Evolutionary conservation across 2,329 filamentous ascomycete species (phyloP), one percentile per base, ranked within the genome.

Genomic region (Colletotrichum limetticola): DNA sequence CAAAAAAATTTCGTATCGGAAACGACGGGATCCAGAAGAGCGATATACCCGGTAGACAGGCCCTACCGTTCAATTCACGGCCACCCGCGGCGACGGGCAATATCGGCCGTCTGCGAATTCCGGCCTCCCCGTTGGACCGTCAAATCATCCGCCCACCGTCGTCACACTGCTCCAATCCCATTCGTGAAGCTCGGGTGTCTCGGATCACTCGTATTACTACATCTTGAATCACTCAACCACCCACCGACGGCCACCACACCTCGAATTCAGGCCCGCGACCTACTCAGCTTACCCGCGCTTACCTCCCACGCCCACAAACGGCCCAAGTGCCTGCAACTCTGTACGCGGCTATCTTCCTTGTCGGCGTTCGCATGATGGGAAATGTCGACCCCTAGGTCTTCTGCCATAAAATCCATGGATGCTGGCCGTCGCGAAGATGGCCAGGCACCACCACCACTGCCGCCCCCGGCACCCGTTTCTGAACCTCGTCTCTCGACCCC

Each of bases 401-500:
- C 63, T 56, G 46, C 72, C 68, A 73, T 66, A 61, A 74, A 74
- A 65, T 55, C 72, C 57, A 37, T 53, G 60, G 74, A 75, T 53
- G 62, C 68, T 30, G 63, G 68, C 52, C 71, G 68, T 68, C 57
- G 63, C 66, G 58, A 66, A 63, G 58, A 59, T 56, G 69, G 49
- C 26, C 63, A 70, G 37, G 56, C 57, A 32, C 46, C 61, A 42
- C 60, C 60, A 22, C 62, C 60, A 12, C 32, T 57, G 14, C 55
- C 52, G 28, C 61, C 66, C 11, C 60, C 42, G 28, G 46, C 62
- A 53, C 58, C 63, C 75, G 74, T 74, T 72, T 74, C 79, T 74
- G 75, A 77, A 70, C 77, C 77, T 67, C 68, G 75, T 70, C 59
- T 77, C 61, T 74, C 78, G 19, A 77, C 75, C 66, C 74, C 78